Conservation (phyloP, 768 basidiomycete genomes). For the Paxillus involutus region DNA sequence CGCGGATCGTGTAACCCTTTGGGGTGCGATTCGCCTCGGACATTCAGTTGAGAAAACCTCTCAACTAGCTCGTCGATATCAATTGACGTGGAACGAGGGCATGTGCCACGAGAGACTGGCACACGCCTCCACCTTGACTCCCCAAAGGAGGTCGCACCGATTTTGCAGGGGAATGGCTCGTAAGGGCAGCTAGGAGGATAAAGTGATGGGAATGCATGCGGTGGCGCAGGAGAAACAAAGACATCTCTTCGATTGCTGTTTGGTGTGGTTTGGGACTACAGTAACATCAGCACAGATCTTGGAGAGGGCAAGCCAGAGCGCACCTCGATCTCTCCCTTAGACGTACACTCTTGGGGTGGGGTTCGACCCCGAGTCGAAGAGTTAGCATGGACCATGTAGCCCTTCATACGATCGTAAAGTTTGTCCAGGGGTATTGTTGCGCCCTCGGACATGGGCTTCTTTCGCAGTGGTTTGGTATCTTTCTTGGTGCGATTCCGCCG, state of each 20-base stretch:
- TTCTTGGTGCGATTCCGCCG: slow-evolving; percentile 9
- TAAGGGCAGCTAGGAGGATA: slow-evolving; percentile 16
- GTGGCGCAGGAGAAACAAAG: slow-evolving; percentile 1
- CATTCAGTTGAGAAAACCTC: slow-evolving; percentile 15
- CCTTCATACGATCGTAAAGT: not conserved
- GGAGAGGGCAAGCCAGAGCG: no score
- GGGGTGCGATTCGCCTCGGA: slow-evolving; percentile 6
- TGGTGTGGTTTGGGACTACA: not conserved
- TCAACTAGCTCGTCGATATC: slow-evolving; percentile 7
- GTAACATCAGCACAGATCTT: not conserved
- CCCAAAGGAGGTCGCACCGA: not conserved
- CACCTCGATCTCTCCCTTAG: not conserved
- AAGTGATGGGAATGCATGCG: slow-evolving; percentile 13
- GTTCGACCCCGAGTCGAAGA: not conserved
- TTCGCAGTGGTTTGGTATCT: not conserved
- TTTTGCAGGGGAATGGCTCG: slow-evolving; percentile 20
- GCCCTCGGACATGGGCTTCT: not conserved
- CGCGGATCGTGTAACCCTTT: not conserved
- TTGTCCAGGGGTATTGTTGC: not conserved
- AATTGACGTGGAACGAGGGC: not conserved
- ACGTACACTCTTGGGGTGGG: accelerated
- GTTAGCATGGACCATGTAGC: not conserved
- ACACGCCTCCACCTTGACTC: slow-evolving; percentile 7
- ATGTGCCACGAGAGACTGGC: not conserved
- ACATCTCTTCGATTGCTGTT: not conserved